phyloP scores from a whole-genome alignment of 139 green algal species.

The Chlorella sp. region DNA sequence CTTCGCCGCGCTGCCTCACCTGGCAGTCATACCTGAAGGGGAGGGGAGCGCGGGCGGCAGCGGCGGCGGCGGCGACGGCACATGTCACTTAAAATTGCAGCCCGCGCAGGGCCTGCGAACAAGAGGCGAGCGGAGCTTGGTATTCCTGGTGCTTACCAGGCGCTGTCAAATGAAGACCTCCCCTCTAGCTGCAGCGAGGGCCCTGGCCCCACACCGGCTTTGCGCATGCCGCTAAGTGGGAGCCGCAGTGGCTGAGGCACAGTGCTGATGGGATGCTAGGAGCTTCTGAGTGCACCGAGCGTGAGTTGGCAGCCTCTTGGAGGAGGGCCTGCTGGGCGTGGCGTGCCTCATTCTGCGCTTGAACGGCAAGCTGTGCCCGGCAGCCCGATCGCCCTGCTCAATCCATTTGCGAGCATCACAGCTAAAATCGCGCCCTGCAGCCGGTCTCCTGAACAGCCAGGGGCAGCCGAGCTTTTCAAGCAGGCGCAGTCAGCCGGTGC shows the following conservation, averaged over 20 bases:
- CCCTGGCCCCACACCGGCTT: neutral
- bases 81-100: neutral
- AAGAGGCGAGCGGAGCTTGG: neutral
- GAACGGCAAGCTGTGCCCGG: neutral
- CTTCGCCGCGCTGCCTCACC: neutral
- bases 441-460: neutral
- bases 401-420: neutral
- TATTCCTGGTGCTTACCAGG: neutral
- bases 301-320: too few relatives aligned
- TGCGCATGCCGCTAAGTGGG: neutral
- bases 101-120: neutral
- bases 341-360: neutral
- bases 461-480: neutral
- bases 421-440: neutral
- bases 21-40: slow-evolving; percentile 29
- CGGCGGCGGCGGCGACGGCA: neutral
- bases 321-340: neutral
- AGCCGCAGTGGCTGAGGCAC: too few relatives aligned
- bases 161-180: neutral
- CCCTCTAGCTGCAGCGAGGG: slow-evolving; percentile 23
- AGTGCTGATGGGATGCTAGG: too few relatives aligned
- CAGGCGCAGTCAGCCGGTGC: too few relatives aligned
- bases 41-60: neutral
- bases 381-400: neutral
- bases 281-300: too few relatives aligned